Evolutionary conservation across 345 rosid species (phyloP), one percentile per base, ranked within the genome.

Genomic region (Boechera retrofracta): DNA sequence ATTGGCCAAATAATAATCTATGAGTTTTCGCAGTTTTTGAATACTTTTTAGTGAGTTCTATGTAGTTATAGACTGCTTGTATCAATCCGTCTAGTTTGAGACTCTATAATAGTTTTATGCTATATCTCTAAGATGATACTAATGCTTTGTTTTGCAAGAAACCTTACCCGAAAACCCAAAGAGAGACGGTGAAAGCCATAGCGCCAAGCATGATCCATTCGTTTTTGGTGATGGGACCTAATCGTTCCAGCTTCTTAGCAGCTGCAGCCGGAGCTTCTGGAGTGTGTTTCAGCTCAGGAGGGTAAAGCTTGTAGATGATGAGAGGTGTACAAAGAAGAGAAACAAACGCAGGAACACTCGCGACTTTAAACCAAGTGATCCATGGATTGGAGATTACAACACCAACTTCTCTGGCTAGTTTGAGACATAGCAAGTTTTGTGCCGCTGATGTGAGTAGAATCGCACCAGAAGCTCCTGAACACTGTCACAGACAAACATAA

Each of bases 211-310:
- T 95, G 78, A 83, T 68, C 94, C 96, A 92, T 71, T 95, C 98
- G 73, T 85, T 92, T 82, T 64, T 87, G 3, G 92, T 80, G 69
- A 95, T 83, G 61, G 96, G 89, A 51, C 99, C 98, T 93, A 95
- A 88, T 31, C 21, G 71, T 74, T 89, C 74, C 24, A 95, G 91
- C 62, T 89, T 95, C 86, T 85, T 83, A 2, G 90, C 85, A 62
- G 98, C 99, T 84, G 86, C 84, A 55, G 94, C 92, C 1, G 99
- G 99, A 81, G 99, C 99, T 48, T 92, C 94, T 2, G 98, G 98
- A 38, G 99, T 89, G 82, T 89, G 93, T 83, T 95, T 92, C 26
- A 62, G 81, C 83, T 92, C 94, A 52, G 99, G 99, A 83, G 99
- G 99, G 77, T 86, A 91, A 71, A 92, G 85, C 76, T 86, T 95